phyloP scores from a whole-genome alignment of 495 filamentous ascomycete species.

The Neurospora tetraspora region DNA sequence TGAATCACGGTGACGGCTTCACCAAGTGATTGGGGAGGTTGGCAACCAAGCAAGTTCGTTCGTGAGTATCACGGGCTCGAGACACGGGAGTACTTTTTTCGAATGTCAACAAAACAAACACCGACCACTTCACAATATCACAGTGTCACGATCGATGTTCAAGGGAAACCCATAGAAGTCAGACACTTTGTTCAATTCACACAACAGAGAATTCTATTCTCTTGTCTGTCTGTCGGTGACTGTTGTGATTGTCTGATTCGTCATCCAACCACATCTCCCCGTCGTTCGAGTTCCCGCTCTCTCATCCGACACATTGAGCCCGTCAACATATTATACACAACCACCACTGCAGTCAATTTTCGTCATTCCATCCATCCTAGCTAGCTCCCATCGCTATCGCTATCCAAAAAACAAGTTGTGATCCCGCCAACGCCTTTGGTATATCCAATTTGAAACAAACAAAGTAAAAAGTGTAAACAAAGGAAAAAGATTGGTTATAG shows the following conservation, averaged over 20 bases:
- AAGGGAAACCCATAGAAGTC: neutral
- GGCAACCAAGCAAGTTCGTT: neutral
- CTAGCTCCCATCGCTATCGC: neutral
- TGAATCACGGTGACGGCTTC: neutral
- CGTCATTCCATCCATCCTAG: neutral
- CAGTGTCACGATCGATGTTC: neutral
- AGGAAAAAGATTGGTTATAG: constrained; percentile 16
- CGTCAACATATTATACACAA: constrained; percentile 15
- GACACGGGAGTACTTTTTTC: neutral
- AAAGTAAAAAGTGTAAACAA: constrained; percentile 11
- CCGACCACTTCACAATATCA: neutral
- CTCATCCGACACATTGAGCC: too few relatives aligned
- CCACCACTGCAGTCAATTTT: neutral
- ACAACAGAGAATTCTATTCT: neutral
- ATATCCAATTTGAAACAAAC: constrained; percentile 10
- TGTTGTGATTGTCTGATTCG: neutral
- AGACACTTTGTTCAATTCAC: neutral
- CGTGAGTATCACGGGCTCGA: neutral
- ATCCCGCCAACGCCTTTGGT: constrained; percentile 19
- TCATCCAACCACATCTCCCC: too few relatives aligned
- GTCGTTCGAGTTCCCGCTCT: too few relatives aligned
- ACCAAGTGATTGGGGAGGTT: neutral
- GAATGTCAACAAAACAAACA: neutral
- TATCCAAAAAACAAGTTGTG: neutral
- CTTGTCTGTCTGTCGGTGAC: neutral